Evolutionary conservation across 257 asterid species (phyloP), one percentile per base, ranked within the genome.

Genomic region (Lycium barbarum): DNA sequence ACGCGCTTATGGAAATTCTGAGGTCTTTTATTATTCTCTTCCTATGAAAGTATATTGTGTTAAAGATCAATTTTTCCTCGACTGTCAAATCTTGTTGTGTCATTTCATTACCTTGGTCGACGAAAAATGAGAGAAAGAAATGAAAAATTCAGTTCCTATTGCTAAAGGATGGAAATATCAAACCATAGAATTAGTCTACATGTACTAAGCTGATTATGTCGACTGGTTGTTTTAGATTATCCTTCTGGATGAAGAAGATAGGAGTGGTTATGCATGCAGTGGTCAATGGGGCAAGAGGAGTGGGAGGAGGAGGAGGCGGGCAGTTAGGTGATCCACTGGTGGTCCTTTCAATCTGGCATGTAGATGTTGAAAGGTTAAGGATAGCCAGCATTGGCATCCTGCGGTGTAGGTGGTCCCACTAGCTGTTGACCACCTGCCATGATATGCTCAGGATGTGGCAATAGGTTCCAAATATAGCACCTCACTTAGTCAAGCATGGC

Each of bases 1-100:
- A 86, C 97, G 93, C 85, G 98, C 97, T 81, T 95, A 87, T 88
- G 98, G 98, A 59, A 93, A 85, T 89, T 90, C 98, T 76, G 98
- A 95, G 97, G 98, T 68, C 58, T 72, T 76, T 82, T 5, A 84
- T 80, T 83, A 40, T 66, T 54, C 79, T 74, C 59, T 81, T 88
- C 74, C 57, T 74, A 83, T 80, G 57, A 88, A 53, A 84, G 82
- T 58, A 36, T 82, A 85, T 67, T 61, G 45, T 66, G 87, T 76
- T 57, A 66, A 65, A 43, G 71, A 61, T 83, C 65, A 73, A 82
- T 82, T 83, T 83, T 18, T 51, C 82, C 63, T 76, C 51, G 79
- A 76, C 82, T 76, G 22, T 49, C 22, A 20, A 51, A 62, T 76
- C 51, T 45, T 49, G 18, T 71, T 71, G 18, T 26, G 33, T 53